Base-by-base conservation (phyloP, 2,329 filamentous ascomycete species). In the Pseudogymnoascus verrucosus region DNA sequence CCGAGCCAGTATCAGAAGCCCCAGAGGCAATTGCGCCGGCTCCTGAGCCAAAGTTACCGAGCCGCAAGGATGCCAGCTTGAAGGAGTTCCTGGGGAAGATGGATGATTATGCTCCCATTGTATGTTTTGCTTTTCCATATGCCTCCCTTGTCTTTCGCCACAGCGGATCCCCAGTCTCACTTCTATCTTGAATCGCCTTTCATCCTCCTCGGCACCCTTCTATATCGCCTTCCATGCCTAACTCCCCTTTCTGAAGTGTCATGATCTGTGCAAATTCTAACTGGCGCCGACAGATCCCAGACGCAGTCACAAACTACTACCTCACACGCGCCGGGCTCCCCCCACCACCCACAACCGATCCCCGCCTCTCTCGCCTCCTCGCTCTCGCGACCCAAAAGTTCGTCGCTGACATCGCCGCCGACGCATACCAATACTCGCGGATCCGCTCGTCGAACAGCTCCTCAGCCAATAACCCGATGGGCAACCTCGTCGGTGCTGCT, bases 301-400 rank as follows among this genome's bases (percentile, higher is more conserved):
- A 99, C 74, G 95, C 95, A 19, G 95, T 99, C 21, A 98, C 93
- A 67, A 89, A 96, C 75, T 97, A 98, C 82, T 99, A 99, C 79
- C 90, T 99, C 79, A 96, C 93, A 39, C 89, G 96, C 70, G 92
- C 93, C 68, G 95, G 95, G 62, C 90, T 99, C 3, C 93, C 95
- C 36, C 93, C 93, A 1, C 92, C 93, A 42, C 93, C 91, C 0
- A 89, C 95, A 71, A 96, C 92, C 62, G 91, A 96, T 71, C 89
- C 89, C 19, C 91, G 93, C 64, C 89, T 99, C 28, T 91, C 93
- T 21, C 91, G 93, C 59, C 89, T 99, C 2, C 89, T 99, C 47
- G 93, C 95, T 2, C 89, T 99, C 7, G 95, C 95, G n/a, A 96
- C 95, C 0, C 95, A 99, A 74, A 99, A 99, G 75, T 99, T 99